Percentiles rank a stretch among this genome's conserved stretches.
phyloP scores from a whole-genome alignment of 83 land plant genomes.

The Thuja plicata region DNA sequence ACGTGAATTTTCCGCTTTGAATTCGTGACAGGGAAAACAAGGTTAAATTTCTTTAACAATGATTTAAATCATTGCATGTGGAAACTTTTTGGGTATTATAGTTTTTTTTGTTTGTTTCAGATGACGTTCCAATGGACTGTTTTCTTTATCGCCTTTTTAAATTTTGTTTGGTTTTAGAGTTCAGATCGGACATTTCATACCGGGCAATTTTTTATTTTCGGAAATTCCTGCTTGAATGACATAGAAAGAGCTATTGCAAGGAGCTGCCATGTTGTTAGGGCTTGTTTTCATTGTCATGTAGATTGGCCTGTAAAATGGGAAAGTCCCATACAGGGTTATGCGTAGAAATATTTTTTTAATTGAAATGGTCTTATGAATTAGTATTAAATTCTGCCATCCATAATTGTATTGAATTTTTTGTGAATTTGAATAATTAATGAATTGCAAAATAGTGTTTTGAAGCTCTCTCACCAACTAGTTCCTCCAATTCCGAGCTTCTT shows the following conservation, averaged over 20 bases:
- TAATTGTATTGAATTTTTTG: not conserved
- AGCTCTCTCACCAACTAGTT: not conserved
- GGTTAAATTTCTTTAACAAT: no score
- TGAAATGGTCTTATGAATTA: not conserved
- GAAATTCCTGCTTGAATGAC: not conserved
- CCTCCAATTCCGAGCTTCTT: not conserved
- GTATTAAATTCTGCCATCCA: not conserved
- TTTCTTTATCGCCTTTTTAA: not conserved
- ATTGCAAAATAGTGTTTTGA: not conserved
- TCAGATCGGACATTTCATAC: not conserved
- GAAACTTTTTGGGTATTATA: not conserved
- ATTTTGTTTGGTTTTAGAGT: not conserved
- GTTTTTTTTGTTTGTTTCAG: not conserved
- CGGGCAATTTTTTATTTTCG: not conserved
- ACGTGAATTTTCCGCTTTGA: not conserved
- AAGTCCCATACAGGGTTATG: not conserved
- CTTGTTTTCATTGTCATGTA: not conserved
- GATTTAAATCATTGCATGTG: not conserved
- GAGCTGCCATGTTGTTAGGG: not conserved
- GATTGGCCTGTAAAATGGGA: not conserved
- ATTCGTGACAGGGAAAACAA: not conserved
- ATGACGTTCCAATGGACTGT: not conserved
- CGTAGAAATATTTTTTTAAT: not conserved
- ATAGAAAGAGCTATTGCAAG: not conserved
- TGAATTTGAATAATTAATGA: not conserved